Conservation (phyloP, 305 asterid species). For the Solanum hybrid region DNA sequence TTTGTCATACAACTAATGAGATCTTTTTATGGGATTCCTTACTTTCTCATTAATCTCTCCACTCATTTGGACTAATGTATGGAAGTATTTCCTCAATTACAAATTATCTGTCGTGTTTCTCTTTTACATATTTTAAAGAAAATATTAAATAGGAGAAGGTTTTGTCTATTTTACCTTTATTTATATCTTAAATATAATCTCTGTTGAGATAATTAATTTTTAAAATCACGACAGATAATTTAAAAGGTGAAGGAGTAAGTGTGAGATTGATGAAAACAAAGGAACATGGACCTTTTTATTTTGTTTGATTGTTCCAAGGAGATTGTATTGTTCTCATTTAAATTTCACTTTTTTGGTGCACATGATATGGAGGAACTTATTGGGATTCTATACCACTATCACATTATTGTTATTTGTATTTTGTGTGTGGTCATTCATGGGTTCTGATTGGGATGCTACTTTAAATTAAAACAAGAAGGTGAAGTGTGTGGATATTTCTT, state of each 20-base stretch:
- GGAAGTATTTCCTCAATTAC: background rate
- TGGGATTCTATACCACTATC: background rate
- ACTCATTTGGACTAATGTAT: background rate
- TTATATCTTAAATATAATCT: background rate
- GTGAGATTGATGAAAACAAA: background rate
- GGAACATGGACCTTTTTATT: background rate
- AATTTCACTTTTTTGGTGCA: background rate
- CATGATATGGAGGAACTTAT: slow-evolving; percentile 5
- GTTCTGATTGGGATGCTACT: background rate
- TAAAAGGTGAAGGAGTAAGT: background rate
- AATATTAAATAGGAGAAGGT: background rate
- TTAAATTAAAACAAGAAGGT: background rate
- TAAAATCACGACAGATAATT: background rate
- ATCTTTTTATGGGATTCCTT: background rate
- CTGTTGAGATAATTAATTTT: background rate
- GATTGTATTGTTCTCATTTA: background rate
- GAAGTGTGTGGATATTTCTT: background rate
- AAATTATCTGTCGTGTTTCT: background rate
- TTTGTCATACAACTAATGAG: background rate
- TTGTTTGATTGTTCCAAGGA: slow-evolving; percentile 2
- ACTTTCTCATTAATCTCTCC: background rate
- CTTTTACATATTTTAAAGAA: background rate
- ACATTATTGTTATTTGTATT: background rate
- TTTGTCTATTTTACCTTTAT: background rate
- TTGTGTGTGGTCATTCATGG: background rate